Conservation (phyloP, 1,284 basidiomycete genomes). For the Vanrija humicola region DNA sequence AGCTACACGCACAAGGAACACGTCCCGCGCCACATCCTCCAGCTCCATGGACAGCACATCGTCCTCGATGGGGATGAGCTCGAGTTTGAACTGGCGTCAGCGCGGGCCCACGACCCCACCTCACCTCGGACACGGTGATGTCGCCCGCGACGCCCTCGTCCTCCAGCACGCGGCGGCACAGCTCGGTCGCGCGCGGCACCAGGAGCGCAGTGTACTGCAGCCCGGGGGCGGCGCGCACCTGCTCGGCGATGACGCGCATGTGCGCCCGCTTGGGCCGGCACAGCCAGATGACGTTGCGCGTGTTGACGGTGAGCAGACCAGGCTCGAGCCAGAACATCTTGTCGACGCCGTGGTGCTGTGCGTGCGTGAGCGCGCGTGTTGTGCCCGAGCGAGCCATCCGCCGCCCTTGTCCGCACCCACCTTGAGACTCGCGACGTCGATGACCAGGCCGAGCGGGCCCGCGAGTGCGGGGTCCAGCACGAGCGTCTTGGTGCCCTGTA, state of each 20-base stretch:
- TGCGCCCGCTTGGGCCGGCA: constrained; percentile 81
- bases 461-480: constrained; percentile 84
- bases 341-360: constrained; percentile 92
- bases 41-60: constrained; percentile 86
- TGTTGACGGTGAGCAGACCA: constrained; percentile 74
- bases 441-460: constrained; percentile 87
- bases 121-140: constrained; percentile 65
- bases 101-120: not conserved
- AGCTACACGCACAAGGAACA: constrained; percentile 63
- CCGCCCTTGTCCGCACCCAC: constrained; percentile 49
- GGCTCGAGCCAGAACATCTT: constrained; percentile 99
- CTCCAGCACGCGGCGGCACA: constrained; percentile 77
- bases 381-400: too few species aligned
- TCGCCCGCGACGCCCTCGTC: constrained; percentile 91
- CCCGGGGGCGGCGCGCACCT: constrained; percentile 16
- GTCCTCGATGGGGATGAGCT: constrained; percentile 83
- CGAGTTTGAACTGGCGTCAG: constrained; percentile 66
- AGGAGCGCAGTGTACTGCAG: constrained; percentile 78
- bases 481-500: constrained; percentile 91
- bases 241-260: constrained; percentile 78
- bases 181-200: constrained; percentile 79
- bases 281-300: constrained; percentile 88
- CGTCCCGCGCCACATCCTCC: constrained; percentile 74
- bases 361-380: not conserved
- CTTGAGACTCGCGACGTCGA: constrained; percentile 87